Base-by-base conservation (phyloP, 2,329 filamentous ascomycete genomes). In the Aspergillus sp. region DNA sequence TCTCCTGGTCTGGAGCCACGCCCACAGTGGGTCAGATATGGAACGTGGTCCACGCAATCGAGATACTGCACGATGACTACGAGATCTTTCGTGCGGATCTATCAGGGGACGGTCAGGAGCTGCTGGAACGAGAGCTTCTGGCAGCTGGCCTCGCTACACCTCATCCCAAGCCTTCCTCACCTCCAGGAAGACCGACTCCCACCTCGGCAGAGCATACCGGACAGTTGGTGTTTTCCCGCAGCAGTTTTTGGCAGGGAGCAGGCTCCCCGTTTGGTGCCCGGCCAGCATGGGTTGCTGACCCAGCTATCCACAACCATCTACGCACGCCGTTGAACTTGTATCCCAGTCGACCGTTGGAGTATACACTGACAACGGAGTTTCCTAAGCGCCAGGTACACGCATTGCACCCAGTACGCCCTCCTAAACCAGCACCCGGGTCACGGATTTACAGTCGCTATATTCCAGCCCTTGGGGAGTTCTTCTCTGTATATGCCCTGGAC, bases 371-470 rank as follows among this genome's bases (percentile, higher is more conserved):
- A 5, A 82, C 77, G 17, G 74, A 78, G 15, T 71, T 80, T 56
- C 76, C 78, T 6, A 71, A 77, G 4, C 68, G 79, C 52, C 77
- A 75, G 9, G 76, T 83, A 6, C 84, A 88, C 70, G 80, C 84
- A 15, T 86, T 84, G 73, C 90, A 93, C 73, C 89, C 90, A 4
- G 79, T 87, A 6, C 86, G 90, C 12, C 84, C 86, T 2, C 82
- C 86, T 33, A 92, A 92, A 77, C 89, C 90, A 8, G 76, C 79
- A 2, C 87, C 88, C 0, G 88, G 89, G 5, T 83, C 86, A 1
- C 82, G 88, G 60, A 82, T 90, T 64, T 93, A 93, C 78, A 91
- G 88, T 69, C 86, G 90, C 53, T 92, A 87, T 79, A 87, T 93
- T 60, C 88, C 89, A 6, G 86, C 91, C 67, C 79, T 93, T 40